Evolutionary conservation across 495 filamentous ascomycete species (phyloP).

Genomic region (Xylaria intraflava): DNA sequence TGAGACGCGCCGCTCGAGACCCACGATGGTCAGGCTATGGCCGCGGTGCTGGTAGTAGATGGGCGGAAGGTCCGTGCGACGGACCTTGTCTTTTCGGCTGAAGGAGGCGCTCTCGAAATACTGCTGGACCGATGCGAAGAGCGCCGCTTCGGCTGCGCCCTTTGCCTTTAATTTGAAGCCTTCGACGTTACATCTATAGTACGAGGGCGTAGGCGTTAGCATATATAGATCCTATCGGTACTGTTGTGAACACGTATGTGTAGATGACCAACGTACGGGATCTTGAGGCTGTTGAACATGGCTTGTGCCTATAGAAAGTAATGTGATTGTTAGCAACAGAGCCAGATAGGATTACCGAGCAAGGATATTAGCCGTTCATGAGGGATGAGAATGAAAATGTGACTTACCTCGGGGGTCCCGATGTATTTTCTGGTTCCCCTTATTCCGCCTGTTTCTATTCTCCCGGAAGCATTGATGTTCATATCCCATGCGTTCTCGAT

Average conservation of each 20-base stretch:
- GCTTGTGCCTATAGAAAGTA: conserved; percentile 59
- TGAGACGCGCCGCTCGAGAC: conserved; percentile 62
- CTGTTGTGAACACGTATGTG: background rate
- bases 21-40: conserved; percentile 89
- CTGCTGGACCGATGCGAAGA: conserved; percentile 61
- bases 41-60: conserved; percentile 90
- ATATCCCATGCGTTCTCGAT: conserved; percentile 89
- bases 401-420: conserved; percentile 80
- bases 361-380: background rate
- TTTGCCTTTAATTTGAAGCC: conserved; percentile 30
- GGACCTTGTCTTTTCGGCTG: conserved; percentile 45
- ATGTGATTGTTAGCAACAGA: background rate
- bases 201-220: background rate
- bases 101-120: conserved; percentile 59
- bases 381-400: background rate
- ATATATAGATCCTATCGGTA: background rate
- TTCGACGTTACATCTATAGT: conserved; percentile 30
- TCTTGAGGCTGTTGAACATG: conserved; percentile 61
- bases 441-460: conserved; percentile 81
- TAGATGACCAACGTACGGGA: conserved; percentile 45
- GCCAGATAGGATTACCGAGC: background rate
- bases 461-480: conserved; percentile 68
- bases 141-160: conserved; percentile 27
- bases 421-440: conserved; percentile 89
- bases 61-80: conserved; percentile 64